Evolutionary conservation across 2,329 filamentous ascomycete species (phyloP).

Genomic region (Boeremia exigua): DNA sequence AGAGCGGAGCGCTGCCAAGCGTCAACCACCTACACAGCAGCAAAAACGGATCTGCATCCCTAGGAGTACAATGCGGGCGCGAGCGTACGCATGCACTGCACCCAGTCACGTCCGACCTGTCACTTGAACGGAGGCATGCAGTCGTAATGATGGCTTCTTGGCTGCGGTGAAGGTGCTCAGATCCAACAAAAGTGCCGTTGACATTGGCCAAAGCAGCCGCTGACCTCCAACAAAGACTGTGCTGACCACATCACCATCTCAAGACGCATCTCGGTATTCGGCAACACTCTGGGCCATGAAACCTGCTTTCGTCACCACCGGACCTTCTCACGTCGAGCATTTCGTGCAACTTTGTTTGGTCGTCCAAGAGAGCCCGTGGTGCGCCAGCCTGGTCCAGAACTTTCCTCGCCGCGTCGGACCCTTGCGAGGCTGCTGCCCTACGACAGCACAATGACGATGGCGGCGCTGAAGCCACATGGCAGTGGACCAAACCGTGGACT

Average conservation of each 20-base stretch:
- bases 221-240: background rate
- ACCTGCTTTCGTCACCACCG: background rate
- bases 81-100: too few species aligned
- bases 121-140: background rate
- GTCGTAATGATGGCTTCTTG: background rate
- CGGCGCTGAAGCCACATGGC: background rate
- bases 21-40: conserved; percentile 6
- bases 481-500: background rate
- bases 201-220: background rate
- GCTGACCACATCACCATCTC: background rate
- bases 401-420: background rate
- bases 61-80: background rate
- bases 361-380: background rate
- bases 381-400: background rate
- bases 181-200: background rate
- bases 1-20: conserved; percentile 17
- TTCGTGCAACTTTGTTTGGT: background rate
- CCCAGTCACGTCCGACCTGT: too few species aligned
- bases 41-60: background rate
- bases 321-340: background rate
- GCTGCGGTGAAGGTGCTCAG: background rate
- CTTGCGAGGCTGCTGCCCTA: background rate
- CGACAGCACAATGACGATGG: background rate
- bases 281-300: background rate
- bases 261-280: background rate